Percentiles rank a stretch among this genome's conserved stretches.
These are phyloP conservation scores for Dactylellina haptotyla DNA, from an alignment of 2,329 filamentous ascomycete species.

Conservation along the genomic window DNA sequence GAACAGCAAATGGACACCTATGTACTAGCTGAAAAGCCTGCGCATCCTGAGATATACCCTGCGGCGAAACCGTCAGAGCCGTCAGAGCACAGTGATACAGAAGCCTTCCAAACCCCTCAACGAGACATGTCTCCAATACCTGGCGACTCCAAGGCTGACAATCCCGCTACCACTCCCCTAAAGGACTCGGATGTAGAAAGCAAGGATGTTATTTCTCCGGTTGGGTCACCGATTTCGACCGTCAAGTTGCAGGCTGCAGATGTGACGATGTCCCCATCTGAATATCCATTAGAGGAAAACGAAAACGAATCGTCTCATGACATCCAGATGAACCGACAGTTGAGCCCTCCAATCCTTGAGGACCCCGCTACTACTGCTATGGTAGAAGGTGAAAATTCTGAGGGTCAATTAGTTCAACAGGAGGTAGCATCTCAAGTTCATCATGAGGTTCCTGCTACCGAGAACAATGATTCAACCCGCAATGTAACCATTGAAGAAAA, in stretches of 20 bases:
- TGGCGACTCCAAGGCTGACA: background rate
- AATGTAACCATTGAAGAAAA: background rate
- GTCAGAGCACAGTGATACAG: slow-evolving; percentile 28
- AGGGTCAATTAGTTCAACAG: background rate
- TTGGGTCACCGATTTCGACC: slow-evolving; percentile 7
- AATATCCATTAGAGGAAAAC: too few species aligned
- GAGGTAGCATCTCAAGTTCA: background rate
- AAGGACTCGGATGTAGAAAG: background rate
- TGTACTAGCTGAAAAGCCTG: slow-evolving; percentile 37
- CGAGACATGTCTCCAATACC: slow-evolving; percentile 8
- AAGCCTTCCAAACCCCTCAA: slow-evolving; percentile 17
- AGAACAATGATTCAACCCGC: background rate
- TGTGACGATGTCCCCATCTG: slow-evolving; percentile 4
- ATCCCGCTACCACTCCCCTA: background rate
- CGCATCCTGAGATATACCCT: slow-evolving; percentile 20
- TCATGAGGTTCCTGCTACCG: background rate
- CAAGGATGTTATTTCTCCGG: slow-evolving; percentile 4
- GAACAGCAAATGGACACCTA: slow-evolving; percentile 18
- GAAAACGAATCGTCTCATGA: too few species aligned
- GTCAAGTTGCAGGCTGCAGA: too few species aligned
- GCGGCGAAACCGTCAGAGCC: slow-evolving; percentile 10
- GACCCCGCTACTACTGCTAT: background rate
- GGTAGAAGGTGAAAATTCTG: background rate
- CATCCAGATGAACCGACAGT: too few species aligned
- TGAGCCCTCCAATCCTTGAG: slow-evolving; percentile 10